Base-by-base conservation (phyloP, 2,329 filamentous ascomycete genomes). In the Fusarium sp. region DNA sequence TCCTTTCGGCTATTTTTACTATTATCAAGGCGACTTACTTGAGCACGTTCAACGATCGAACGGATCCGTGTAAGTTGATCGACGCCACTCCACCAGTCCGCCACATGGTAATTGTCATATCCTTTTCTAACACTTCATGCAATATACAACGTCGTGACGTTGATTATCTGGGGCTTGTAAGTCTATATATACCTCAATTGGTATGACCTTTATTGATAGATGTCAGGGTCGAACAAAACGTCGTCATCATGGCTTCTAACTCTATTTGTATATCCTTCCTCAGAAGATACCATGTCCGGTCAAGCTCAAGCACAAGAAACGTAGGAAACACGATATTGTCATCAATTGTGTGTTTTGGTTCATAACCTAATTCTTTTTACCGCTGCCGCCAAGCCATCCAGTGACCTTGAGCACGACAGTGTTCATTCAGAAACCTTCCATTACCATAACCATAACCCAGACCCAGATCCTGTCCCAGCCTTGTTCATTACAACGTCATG, bases 91-190 rank as follows among this genome's bases (percentile, higher is more conserved):
- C 6, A 10, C 9, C 5, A 9, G 7, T 10, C 2, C 4, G 10
- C 11, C 6, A 2, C 4, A 5, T 18, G 6, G 10, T 4, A 7
- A 6, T 20, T 24, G 4, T 16, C 30, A 16, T 6, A 20, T 18
- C 5, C 4, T 13, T 11, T 3, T 27, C 25, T 44, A 14, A 47
- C 18, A 7, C 4, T 6, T 4, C 4, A 11, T 30, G 1, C 20
- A 63, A 62, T 63, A 9, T 68, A 67, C 18, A 58, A 67, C 14
- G 22, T 68, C 4, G 62, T 59, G 5, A 37, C 25, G 2, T 37
- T 68, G 4, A 27, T 66, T 6, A 55, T 55, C 14, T 68, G 62
- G 65, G 53, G 62, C 7, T 18, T 66, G 62, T 66, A 56, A 56
- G 65, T 37, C 20, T 11, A 4, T 41, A 4, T 4, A 3, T 14